Evolutionary conservation across 2,329 filamentous ascomycete species (phyloP).

Genomic region (Scedosporium aurantiacum): DNA sequence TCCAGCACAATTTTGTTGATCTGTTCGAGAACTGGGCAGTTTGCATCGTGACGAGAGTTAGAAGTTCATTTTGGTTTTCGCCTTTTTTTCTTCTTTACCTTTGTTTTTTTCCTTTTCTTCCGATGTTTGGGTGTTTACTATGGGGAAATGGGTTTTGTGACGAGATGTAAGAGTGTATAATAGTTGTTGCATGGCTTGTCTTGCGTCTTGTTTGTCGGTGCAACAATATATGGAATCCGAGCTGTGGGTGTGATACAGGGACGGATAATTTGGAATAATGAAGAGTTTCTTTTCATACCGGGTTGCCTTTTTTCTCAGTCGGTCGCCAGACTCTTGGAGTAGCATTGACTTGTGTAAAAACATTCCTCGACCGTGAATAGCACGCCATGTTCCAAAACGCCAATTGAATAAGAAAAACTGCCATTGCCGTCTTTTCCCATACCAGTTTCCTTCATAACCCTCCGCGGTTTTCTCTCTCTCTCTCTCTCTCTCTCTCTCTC

Average conservation of each 20-base stretch:
- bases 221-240: background rate
- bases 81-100: background rate
- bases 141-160: background rate
- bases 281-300: background rate
- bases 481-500: background rate
- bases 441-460: too few relatives aligned
- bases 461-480: background rate
- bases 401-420: background rate
- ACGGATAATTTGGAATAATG: background rate
- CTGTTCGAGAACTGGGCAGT: too few relatives aligned
- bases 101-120: background rate
- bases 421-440: background rate
- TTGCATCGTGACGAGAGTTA: too few relatives aligned
- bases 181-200: conserved; percentile 7
- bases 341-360: background rate
- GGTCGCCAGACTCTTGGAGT: too few relatives aligned
- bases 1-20: too few relatives aligned
- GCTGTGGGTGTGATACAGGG: background rate
- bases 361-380: background rate
- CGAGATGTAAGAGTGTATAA: background rate
- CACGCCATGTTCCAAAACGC: background rate
- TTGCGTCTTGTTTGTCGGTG: background rate
- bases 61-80: background rate
- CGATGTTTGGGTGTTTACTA: background rate
- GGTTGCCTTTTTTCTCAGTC: too few relatives aligned